phyloP scores from a whole-genome alignment of 768 basidiomycete genomes.

The Mrakia frigida region DNA sequence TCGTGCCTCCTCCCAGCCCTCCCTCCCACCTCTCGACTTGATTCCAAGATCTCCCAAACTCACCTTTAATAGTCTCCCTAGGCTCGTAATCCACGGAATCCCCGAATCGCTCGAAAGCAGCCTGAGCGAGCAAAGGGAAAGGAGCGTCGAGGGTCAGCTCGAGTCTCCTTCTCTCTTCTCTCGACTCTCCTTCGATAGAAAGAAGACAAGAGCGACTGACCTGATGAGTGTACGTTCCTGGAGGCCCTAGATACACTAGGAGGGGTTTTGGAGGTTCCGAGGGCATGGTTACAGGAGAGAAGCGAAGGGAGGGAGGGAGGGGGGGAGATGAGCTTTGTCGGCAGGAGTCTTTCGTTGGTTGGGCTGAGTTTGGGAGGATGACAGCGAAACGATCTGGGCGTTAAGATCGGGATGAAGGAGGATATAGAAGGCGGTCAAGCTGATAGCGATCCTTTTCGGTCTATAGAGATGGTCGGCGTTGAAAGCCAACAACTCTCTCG shows the following conservation, averaged over 20 bases:
- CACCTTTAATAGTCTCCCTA: constrained; percentile 14
- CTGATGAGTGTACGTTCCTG: constrained; percentile 29
- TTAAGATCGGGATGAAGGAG: no score
- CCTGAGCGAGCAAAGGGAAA: background rate
- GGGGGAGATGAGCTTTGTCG: background rate
- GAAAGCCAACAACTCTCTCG: no score
- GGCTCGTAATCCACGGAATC: constrained; percentile 2
- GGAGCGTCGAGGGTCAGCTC: background rate
- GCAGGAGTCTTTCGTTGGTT: no score
- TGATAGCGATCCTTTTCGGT: no score
- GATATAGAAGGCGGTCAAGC: no score
- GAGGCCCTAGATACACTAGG: constrained; percentile 16
- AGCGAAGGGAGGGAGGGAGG: background rate
- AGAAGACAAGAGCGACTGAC: background rate
- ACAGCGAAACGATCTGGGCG: no score
- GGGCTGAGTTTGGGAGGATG: no score
- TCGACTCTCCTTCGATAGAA: background rate
- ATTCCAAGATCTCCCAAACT: background rate
- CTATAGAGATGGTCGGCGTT: no score
- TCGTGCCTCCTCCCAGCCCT: background rate
- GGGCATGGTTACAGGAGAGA: background rate
- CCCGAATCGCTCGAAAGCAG: constrained; percentile 22
- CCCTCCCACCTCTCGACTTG: background rate
- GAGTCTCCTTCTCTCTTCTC: background rate
- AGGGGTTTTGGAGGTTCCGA: background rate